Evolutionary conservation across 139 green algal species (phyloP).

Genomic region (Penium margaritaceum): DNA sequence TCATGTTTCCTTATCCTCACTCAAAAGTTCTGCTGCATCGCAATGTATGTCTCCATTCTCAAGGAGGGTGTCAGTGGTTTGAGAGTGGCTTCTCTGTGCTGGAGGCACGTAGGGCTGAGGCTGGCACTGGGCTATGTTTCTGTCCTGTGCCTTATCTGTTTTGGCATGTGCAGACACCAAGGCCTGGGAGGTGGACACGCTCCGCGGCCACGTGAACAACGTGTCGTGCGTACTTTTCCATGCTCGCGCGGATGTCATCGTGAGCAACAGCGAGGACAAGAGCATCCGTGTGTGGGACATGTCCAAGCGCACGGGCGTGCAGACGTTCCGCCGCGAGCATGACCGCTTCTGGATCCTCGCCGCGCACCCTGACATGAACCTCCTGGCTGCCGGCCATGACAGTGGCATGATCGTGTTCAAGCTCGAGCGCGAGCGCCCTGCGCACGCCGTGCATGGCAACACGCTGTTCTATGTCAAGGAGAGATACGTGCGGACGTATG

Average conservation of each 20-base stretch:
- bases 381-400: constrained; percentile 95
- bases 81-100: no score
- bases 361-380: constrained; percentile 94
- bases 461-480: constrained; percentile 97
- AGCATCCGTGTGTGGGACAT: constrained; percentile 98
- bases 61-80: no score
- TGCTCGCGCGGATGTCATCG: constrained; percentile 91
- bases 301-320: constrained; percentile 89
- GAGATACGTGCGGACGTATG: constrained; percentile 86
- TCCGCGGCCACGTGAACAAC: constrained; percentile 99
- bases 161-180: constrained; percentile 80
- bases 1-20: no score
- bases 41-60: no score
- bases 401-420: constrained; percentile 99
- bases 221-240: constrained; percentile 99
- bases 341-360: constrained; percentile 77
- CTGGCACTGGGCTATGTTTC: no score
- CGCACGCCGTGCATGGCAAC: constrained; percentile 70
- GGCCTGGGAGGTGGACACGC: constrained; percentile 98
- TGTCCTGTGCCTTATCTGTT: no score
- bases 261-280: constrained; percentile 97
- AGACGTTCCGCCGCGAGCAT: constrained; percentile 81
- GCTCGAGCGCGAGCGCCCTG: constrained; percentile 91
- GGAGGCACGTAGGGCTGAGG: no score
- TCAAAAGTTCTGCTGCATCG: no score